Evolutionary conservation across 1,284 basidiomycete species (phyloP).

Genomic region (Apiotrichum porosum): DNA sequence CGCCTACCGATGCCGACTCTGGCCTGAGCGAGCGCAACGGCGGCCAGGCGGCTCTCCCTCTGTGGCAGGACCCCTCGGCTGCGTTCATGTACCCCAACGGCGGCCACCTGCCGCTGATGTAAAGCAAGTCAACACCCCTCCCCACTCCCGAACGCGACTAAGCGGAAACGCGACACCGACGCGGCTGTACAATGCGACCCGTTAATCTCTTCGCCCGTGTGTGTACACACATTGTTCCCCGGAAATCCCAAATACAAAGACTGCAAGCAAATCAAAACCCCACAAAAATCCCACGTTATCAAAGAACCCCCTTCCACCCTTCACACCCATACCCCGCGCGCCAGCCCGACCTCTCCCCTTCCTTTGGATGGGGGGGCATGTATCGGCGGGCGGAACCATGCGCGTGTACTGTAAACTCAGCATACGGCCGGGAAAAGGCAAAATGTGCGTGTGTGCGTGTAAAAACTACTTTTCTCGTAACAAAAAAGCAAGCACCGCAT

Average conservation of each 20-base stretch:
- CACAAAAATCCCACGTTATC: neutral
- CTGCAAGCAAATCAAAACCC: conserved; percentile 1
- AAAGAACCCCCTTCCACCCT: neutral
- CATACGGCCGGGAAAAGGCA: conserved; percentile 17
- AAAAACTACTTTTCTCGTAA: too few species aligned
- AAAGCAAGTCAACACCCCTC: conserved; percentile 2
- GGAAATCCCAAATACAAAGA: conserved; percentile 4
- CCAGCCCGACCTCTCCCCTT: neutral
- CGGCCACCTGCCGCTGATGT: conserved; percentile 20
- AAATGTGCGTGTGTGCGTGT: too few species aligned
- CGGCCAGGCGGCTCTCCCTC: conserved; percentile 15
- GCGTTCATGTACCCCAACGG: conserved; percentile 23
- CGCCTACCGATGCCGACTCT: conserved; percentile 18
- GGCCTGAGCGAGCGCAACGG: conserved; percentile 13
- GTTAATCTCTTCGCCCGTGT: conserved; percentile 11
- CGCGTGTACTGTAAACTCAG: conserved; percentile 17
- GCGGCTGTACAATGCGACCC: conserved; percentile 16
- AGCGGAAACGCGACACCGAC: conserved; percentile 8
- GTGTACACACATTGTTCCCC: conserved; percentile 19
- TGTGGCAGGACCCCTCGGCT: conserved; percentile 21
- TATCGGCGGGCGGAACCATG: too few species aligned
- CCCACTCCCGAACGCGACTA: neutral
- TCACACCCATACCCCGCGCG: conserved; percentile 12
- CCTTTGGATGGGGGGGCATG: too few species aligned
- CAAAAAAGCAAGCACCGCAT: too few species aligned